Evolutionary conservation across 202 grass and related monocot species (phyloP).

Genomic region (Saccharum hybrid): DNA sequence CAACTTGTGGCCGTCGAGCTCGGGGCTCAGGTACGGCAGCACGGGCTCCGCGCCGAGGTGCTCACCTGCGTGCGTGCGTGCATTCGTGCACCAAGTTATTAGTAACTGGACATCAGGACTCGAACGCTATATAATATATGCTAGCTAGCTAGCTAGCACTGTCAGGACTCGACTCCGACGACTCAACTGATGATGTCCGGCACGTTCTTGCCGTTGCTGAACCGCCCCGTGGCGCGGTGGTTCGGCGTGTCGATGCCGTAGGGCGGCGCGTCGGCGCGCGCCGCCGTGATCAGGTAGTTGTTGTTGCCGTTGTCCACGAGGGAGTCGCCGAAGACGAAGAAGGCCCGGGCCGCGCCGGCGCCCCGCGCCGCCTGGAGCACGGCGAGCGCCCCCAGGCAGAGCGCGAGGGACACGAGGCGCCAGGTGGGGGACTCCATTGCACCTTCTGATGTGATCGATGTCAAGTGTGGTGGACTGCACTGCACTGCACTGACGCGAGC

Average conservation of each 20-base stretch:
- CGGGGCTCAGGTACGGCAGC: conserved; percentile 86
- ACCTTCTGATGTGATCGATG: no score
- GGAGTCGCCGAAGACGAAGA: conserved; percentile 94
- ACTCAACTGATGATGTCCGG: conserved; percentile 89
- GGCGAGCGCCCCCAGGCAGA: not conserved
- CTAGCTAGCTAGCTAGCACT: no score
- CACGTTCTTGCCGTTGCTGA: conserved; percentile 89
- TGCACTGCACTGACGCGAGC: conserved; percentile 8
- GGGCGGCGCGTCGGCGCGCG: conserved; percentile 76
- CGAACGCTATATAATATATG: no score
- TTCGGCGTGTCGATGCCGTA: conserved; percentile 81
- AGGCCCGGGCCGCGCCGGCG: conserved; percentile 63
- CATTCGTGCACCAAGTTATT: not conserved
- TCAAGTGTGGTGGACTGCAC: no score
- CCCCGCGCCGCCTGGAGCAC: not conserved
- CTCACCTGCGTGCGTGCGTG: conserved; percentile 57
- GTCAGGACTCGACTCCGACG: no score
- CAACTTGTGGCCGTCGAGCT: conserved; percentile 73
- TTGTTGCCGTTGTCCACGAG: conserved; percentile 98
- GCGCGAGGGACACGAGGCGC: not conserved
- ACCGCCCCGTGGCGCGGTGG: conserved; percentile 66
- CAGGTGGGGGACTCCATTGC: conserved; percentile 46
- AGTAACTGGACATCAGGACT: no score
- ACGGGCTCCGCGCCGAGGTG: conserved; percentile 64
- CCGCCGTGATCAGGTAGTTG: conserved; percentile 69